These are phyloP conservation scores for Nakazawaea wickerhamii DNA, from an alignment of 805 yeast genomes.

Conservation along the genomic window DNA sequence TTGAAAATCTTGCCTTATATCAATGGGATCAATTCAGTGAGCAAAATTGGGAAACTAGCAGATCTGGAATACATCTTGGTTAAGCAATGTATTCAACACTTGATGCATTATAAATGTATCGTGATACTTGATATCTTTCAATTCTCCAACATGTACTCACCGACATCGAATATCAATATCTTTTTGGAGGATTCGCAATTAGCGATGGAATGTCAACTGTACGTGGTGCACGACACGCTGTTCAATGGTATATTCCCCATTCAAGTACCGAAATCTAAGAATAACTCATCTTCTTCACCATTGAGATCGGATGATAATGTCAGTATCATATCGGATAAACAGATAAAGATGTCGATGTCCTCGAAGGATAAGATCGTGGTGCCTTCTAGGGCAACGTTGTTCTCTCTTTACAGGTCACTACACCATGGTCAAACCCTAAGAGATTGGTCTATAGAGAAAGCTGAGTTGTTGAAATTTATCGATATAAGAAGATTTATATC, in stretches of 20 bases:
- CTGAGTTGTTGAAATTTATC: constrained; percentile 49
- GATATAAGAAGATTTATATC: constrained; percentile 82
- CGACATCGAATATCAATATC: constrained; percentile 68
- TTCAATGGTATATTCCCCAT: constrained; percentile 22
- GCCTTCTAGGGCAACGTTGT: constrained; percentile 62
- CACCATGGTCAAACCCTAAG: constrained; percentile 72
- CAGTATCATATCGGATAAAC: constrained; percentile 8
- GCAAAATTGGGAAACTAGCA: constrained; percentile 70
- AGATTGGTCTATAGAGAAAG: constrained; percentile 77
- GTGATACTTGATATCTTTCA: constrained; percentile 83
- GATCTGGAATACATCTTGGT: constrained; percentile 76
- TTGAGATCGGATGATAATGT: constrained; percentile 8
- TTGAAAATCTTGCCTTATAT: constrained; percentile 78
- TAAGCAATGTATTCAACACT: constrained; percentile 82
- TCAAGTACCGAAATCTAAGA: constrained; percentile 17
- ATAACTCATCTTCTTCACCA: background rate
- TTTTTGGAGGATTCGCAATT: constrained; percentile 61
- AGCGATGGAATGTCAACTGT: constrained; percentile 82
- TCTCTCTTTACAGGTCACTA: constrained; percentile 69
- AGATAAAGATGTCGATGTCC: constrained; percentile 5
- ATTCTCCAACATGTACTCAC: constrained; percentile 82
- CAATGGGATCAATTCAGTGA: constrained; percentile 82
- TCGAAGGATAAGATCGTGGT: constrained; percentile 22
- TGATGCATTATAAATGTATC: constrained; percentile 84
- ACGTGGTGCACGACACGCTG: constrained; percentile 42